phyloP scores from a whole-genome alignment of 2,329 filamentous ascomycete species.

The Triangularia verruculosa region DNA sequence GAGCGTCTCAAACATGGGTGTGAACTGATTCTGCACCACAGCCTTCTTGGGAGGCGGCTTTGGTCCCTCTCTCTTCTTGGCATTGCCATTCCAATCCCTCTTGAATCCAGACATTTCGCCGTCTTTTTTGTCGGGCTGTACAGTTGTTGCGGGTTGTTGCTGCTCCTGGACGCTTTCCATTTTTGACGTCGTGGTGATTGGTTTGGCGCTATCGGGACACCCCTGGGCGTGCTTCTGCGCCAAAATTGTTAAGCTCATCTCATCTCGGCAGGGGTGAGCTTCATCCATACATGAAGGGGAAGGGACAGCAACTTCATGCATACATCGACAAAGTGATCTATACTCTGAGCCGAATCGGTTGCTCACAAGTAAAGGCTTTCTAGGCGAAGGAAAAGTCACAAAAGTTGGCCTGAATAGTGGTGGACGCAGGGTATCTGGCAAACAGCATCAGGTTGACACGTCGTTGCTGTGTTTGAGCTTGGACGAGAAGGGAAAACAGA shows the following conservation, averaged over 20 bases:
- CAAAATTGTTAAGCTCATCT: slow-evolving; percentile 11
- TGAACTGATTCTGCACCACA: slow-evolving; percentile 49
- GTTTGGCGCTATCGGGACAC: slow-evolving; percentile 13
- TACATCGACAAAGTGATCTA: background rate
- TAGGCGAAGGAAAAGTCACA: background rate
- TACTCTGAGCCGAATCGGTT: background rate
- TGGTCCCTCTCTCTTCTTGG: slow-evolving; percentile 36
- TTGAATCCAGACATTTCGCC: slow-evolving; percentile 46
- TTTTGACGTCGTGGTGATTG: slow-evolving; percentile 12
- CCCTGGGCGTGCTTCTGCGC: slow-evolving; percentile 9
- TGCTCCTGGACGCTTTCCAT: background rate
- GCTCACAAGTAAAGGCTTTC: background rate
- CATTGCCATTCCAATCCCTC: slow-evolving; percentile 52
- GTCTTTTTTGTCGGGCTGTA: background rate
- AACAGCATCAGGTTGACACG: background rate
- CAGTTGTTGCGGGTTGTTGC: background rate
- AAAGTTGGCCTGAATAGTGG: background rate
- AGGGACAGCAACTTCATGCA: background rate
- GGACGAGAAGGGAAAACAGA: background rate
- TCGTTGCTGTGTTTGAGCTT: background rate
- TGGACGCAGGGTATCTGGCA: background rate
- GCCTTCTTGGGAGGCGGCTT: slow-evolving; percentile 32
- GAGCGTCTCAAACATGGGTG: slow-evolving; percentile 80
- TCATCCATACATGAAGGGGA: background rate
- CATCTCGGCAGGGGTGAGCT: slow-evolving; percentile 2